Evolutionary conservation across 345 rosid species (phyloP), one percentile per base, ranked within the genome.

Genomic region (Hibiscus syriacus): DNA sequence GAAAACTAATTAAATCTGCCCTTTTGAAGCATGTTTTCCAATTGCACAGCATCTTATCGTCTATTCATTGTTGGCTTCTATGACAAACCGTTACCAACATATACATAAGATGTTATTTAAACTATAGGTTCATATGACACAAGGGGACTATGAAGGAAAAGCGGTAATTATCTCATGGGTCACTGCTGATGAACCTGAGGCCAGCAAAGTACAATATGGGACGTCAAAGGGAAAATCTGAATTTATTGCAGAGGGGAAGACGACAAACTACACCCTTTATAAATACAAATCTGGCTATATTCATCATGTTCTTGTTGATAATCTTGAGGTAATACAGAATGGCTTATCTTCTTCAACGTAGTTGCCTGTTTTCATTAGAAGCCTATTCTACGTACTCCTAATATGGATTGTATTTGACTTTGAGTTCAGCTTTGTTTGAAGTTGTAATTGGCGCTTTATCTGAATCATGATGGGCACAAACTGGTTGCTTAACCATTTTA

Each of bases 161-260:
- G 98, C 92, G 55, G 90, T 90, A 16, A 89, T 93, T 48, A 56
- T 93, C 66, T 87, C 98, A 7, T 90, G 98, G 98, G 90, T 90
- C 50, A 87, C 97, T 16, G 79, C 89, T 49, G 85, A 84, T 60
- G 85, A 83, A 53, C 90, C 88, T 39, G 96, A 85, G 46, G 63
- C 77, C 10, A 81, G 81, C 73, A 73, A 67, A 72, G 91, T 89
- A 36, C 80, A 74, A 61, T 93, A 83, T 74, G 94, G 97, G 43
- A 50, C 72, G 5, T 77, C 84, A 1, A 71, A 68, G 43, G 73
- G 80, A 30, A 82, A 77, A 2, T 80, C 83, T 75, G 84, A 76
- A 39, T 80, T 73, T 63, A 67, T 80, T 56, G 96, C 95, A 53
- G 59, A 84, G 64, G 97, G 97, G 57, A 85, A 74, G 0, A 46